phyloP scores from a whole-genome alignment of 768 basidiomycete species.

The Terana coerulea region DNA sequence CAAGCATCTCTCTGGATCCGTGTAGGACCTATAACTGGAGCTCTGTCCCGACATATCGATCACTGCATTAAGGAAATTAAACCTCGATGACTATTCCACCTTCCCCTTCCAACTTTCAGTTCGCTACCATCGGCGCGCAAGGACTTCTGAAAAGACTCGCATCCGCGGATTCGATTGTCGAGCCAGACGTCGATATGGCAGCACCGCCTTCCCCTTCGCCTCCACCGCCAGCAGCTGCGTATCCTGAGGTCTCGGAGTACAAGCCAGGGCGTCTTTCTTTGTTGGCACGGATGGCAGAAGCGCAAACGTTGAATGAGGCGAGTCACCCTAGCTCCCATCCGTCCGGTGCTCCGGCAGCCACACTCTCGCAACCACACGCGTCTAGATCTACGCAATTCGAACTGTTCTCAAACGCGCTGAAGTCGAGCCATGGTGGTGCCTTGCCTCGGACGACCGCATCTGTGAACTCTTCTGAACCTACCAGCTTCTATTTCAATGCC shows the following conservation, averaged over 20 bases:
- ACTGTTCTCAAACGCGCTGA: background rate
- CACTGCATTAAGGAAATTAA: too few relatives aligned
- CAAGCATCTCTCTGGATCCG: too few relatives aligned
- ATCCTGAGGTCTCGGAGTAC: background rate
- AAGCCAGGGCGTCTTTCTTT: slow-evolving; percentile 3
- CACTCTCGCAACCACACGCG: too few relatives aligned
- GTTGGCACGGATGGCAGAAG: background rate
- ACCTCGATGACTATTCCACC: too few relatives aligned
- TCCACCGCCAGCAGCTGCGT: slow-evolving; percentile 12
- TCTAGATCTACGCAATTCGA: background rate
- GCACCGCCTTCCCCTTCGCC: slow-evolving; percentile 24
- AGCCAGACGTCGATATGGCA: slow-evolving; percentile 17
- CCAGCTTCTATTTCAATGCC: slow-evolving; percentile 3
- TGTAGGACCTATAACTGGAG: too few relatives aligned
- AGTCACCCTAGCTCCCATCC: background rate
- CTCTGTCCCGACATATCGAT: too few relatives aligned
- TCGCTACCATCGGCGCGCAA: slow-evolving; percentile 49
- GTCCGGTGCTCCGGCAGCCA: background rate
- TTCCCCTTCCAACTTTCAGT: slow-evolving; percentile 27
- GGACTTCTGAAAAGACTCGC: slow-evolving; percentile 54
- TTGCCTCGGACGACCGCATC: background rate
- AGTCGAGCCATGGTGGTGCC: background rate
- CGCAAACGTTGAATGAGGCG: background rate
- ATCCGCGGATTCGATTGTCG: slow-evolving; percentile 23
- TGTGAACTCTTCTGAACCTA: background rate